Evolutionary conservation across 768 basidiomycete genomes (phyloP), one percentile per base, ranked within the genome.

Genomic region (Kwoniella sp.): DNA sequence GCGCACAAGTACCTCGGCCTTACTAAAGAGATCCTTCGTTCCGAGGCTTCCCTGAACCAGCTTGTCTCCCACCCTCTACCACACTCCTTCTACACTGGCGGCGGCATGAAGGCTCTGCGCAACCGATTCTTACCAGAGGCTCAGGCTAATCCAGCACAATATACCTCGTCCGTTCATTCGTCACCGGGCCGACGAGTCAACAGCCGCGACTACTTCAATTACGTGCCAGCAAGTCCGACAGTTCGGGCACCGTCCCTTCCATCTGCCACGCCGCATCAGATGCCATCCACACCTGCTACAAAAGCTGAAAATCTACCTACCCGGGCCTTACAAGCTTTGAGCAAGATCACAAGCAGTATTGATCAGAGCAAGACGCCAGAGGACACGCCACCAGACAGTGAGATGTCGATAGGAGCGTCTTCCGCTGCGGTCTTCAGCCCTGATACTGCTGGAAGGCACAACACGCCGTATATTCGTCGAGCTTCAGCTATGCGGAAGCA

Each of bases 1-100:
- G 72, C 95, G 0, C 95, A 98, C 74, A 87, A 86, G 65, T 99
- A 95, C 71, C 82, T 99, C 5, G 95, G 95, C 5, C 72, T 99
- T 46, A 99, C 95, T 0, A 83, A 85, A 15, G 95, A 99, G 74
- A 88, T 98, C 4, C 83, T 99, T 29, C 84, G 90, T 28, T 93
- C 95, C 2, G 95, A 99, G 76, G 89, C 95, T 69, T 87, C 88
- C 0, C 93, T 99, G 71, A 99, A 99, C 63, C 87, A 92, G 55
- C 86, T 96, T 55, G 93, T 95, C 14, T 92, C 90, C 45, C 89
- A 98, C 72, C 95, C 95, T 2, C 79, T 99, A 0, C 92, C 95
- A 0, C 76, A 81, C 12, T 83, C 84, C 0, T 99, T 98, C 76
- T 98, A 96, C 64, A 86, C 90, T 72, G 84, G 86, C 8, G 89